phyloP scores from a whole-genome alignment of 805 yeast species.

The Ogataea ganodermae region DNA sequence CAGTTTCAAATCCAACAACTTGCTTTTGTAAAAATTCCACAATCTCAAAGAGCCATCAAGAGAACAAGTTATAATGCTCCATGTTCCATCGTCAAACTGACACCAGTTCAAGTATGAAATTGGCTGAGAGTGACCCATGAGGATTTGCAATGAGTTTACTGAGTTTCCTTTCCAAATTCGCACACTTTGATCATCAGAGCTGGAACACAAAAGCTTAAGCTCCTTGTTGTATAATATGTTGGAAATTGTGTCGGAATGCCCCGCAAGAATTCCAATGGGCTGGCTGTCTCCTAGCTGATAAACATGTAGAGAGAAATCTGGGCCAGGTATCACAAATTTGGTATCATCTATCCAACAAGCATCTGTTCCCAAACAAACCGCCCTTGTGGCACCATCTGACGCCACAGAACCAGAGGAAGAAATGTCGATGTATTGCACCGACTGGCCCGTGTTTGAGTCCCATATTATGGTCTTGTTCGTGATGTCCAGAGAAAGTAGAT shows the following conservation, averaged over 20 bases:
- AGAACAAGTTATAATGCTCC: constrained; percentile 53
- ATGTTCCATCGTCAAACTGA: constrained; percentile 26
- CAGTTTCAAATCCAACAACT: constrained; percentile 38
- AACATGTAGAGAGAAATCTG: constrained; percentile 54
- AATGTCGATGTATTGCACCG: constrained; percentile 47
- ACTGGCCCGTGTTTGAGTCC: constrained; percentile 60
- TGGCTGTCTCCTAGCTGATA: constrained; percentile 49
- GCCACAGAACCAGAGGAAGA: not conserved
- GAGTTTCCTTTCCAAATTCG: constrained; percentile 76
- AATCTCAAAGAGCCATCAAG: constrained; percentile 70
- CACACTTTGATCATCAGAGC: constrained; percentile 74
- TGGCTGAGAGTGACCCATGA: constrained; percentile 59
- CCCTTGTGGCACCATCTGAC: constrained; percentile 10
- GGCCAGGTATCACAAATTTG: constrained; percentile 72
- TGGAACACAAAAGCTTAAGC: constrained; percentile 62
- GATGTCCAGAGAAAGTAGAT: constrained; percentile 60
- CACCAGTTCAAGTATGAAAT: constrained; percentile 61
- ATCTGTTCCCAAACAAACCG: constrained; percentile 45
- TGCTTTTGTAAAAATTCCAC: constrained; percentile 61
- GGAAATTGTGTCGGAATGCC: constrained; percentile 66
- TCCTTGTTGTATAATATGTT: constrained; percentile 53
- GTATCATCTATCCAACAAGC: constrained; percentile 73
- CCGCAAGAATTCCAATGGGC: constrained; percentile 56
- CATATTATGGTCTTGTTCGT: constrained; percentile 59
- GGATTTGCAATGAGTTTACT: constrained; percentile 49